Base-by-base conservation (phyloP, 2,329 filamentous ascomycete genomes). In the Fusarium burgessii region DNA sequence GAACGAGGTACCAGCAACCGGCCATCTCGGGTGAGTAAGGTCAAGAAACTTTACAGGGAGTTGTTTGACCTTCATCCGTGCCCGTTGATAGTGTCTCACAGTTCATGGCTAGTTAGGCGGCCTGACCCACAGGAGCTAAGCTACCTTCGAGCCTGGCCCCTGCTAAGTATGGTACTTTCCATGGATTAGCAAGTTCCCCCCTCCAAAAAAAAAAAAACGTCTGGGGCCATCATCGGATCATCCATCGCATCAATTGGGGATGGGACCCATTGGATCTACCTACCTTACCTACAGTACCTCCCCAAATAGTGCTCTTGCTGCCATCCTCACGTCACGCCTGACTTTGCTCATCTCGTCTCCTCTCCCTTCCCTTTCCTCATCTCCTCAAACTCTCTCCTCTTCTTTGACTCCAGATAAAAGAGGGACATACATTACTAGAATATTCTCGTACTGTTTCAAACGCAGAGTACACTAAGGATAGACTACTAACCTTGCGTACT, bases 231-330 rank as follows among this genome's bases (percentile, higher is more conserved):
- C 61, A 71, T 73, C 69, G 66, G 62, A 75, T 76, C 74, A 72
- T 75, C 71, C 74, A 72, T 75, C 71, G 69, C 66, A 66, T 74
- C 67, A 66, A 55, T 58, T 66, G 36, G 29, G 29, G 57, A 27
- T 52, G 29, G 29, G 57, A 27, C 52, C 43, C 41, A 50, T 43
- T 62, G 60, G 58, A 42, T 40, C 45, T 42, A 50, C 43, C 42
- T 29, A 14, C 23, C 36, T 29, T 29, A 29, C 29, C 29, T 29
- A 29, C 29, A 38, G 29, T 45, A 42, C 29, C 33, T 62, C 25
- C 29, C 41, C 43, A 27, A 27, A 38, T 29, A 32, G 29, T 60
- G 40, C 55, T 47, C 41, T 56, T 62, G 45, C 58, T 49, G 38
- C 54, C 51, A 36, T 56, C 56, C 46, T 62, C 68, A 55, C 62